Conservation (phyloP, 1,139 yeast genomes). For the Blastobotrys malaysiensis region DNA sequence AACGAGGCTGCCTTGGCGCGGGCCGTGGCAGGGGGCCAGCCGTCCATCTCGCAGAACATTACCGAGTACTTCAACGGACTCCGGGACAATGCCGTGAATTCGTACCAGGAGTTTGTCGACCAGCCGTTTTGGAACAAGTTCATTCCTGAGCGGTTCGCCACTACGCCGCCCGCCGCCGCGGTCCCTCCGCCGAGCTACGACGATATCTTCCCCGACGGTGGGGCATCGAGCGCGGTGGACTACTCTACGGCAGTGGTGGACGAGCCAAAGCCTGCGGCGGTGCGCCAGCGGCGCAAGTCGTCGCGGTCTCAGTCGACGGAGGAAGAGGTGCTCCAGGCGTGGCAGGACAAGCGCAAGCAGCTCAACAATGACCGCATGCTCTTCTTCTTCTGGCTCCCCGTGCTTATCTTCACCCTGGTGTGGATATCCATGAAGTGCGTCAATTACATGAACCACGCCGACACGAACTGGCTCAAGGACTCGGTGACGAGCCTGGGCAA, state of each 20-base stretch:
- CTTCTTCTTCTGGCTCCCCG: constrained; percentile 61
- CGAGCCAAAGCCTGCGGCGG: constrained; percentile 12
- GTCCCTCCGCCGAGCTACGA: constrained; percentile 59
- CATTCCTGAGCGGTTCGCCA: background rate
- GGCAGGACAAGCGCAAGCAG: constrained; percentile 40
- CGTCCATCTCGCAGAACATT: constrained; percentile 9
- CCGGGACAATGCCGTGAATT: constrained; percentile 13
- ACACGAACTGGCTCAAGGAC: constrained; percentile 3
- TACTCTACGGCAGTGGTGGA: constrained; percentile 29
- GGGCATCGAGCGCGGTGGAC: constrained; percentile 35
- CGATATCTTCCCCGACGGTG: constrained; percentile 69
- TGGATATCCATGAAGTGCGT: constrained; percentile 24
- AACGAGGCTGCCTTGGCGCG: constrained; percentile 5
- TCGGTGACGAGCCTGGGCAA: constrained; percentile 2
- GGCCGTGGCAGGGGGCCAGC: constrained; percentile 1
- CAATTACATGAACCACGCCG: constrained; percentile 8
- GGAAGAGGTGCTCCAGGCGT: constrained; percentile 25
- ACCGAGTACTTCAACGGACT: constrained; percentile 15
- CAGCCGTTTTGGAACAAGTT: constrained; percentile 12
- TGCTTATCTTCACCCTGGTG: constrained; percentile 27
- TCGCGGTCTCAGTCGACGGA: constrained; percentile 1
- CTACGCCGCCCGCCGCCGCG: constrained; percentile 4
- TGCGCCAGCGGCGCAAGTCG: constrained; percentile 6
- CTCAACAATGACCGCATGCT: constrained; percentile 78
- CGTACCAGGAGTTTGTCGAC: constrained; percentile 9